Percentiles rank a stretch among this genome's conserved stretches.
Evolutionary conservation across 106 monocot species (phyloP).

Genomic region (Phalaenopsis aphrodite): DNA sequence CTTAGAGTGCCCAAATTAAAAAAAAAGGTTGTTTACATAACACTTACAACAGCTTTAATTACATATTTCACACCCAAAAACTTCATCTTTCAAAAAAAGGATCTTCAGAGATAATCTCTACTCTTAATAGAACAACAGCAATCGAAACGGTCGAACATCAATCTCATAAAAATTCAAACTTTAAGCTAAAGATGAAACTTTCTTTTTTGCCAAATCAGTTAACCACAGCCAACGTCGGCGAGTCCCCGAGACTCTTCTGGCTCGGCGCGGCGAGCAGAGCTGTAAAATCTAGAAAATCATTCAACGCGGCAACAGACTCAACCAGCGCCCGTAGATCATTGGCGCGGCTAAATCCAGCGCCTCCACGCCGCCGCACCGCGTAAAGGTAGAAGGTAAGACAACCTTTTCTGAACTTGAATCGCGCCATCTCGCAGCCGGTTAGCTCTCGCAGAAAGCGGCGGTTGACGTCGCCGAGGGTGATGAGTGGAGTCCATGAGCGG

Average conservation of each 20-base stretch:
- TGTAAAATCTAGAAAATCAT: conserved; percentile 79
- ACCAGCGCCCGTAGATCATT: conserved; percentile 49
- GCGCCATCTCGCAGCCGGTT: conserved; percentile 69
- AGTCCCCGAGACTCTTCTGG: conserved; percentile 50
- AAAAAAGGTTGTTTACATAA: too few species aligned
- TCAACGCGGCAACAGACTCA: conserved; percentile 45
- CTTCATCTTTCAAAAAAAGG: too few species aligned
- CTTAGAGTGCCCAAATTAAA: too few species aligned
- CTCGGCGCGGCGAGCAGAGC: conserved; percentile 74
- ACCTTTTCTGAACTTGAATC: conserved; percentile 88
- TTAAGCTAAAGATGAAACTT: too few species aligned
- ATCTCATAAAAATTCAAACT: too few species aligned
- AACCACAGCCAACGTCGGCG: conserved; percentile 30
- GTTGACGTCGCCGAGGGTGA: conserved; percentile 55
- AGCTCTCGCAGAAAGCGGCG: conserved; percentile 48
- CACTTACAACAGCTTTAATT: too few species aligned
- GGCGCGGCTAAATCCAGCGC: conserved; percentile 36
- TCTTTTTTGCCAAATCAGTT: conserved; percentile 16
- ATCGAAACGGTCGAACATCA: too few species aligned
- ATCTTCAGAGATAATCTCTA: too few species aligned
- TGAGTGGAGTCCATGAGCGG: conserved; percentile 34
- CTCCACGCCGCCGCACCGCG: conserved; percentile 47
- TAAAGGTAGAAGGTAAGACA: conserved; percentile 78
- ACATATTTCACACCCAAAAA: too few species aligned
- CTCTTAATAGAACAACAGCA: too few species aligned